A percentile compares a stretch with the other conserved stretches of the same genome.
Conservation (phyloP, 1,284 basidiomycete genomes). For the Veloboletus limbatus region DNA sequence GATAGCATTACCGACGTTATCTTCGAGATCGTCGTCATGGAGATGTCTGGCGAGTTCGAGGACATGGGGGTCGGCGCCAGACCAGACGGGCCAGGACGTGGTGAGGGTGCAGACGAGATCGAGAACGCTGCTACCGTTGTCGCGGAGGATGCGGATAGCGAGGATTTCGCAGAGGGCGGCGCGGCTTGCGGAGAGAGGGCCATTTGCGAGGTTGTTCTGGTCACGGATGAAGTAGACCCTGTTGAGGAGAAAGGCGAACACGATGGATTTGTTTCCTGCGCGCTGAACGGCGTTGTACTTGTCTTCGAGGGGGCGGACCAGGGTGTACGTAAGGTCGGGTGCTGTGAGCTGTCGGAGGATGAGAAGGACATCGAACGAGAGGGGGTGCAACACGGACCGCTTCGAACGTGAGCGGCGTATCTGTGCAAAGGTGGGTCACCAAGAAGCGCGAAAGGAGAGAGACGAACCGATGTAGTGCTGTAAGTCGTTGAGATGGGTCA, state of each 20-base stretch:
- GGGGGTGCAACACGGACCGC: conserved; percentile 23
- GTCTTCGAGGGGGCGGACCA: conserved; percentile 71
- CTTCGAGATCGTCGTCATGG: conserved; percentile 71
- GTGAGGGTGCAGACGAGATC: conserved; percentile 79
- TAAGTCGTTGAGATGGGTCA: conserved; percentile 8
- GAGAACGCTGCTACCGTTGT: conserved; percentile 73
- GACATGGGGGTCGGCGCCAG: conserved; percentile 70
- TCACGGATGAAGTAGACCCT: conserved; percentile 83
- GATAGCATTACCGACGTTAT: conserved; percentile 83
- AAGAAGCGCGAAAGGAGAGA: background rate
- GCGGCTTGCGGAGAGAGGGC: conserved; percentile 70
- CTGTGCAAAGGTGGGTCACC: conserved; percentile 8
- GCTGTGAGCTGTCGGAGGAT: conserved; percentile 55
- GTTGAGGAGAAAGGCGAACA: conserved; percentile 89
- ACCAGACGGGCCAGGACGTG: conserved; percentile 85
- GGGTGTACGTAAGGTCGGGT: conserved; percentile 85
- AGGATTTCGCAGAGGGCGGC: conserved; percentile 87
- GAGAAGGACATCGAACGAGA: conserved; percentile 6
- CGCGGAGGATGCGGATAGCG: conserved; percentile 77
- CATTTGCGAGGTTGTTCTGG: conserved; percentile 55
- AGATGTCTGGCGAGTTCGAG: conserved; percentile 66
- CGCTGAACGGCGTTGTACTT: conserved; percentile 68
- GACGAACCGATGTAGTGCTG: conserved; percentile 34
- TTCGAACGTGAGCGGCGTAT: conserved; percentile 31
- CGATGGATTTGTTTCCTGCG: conserved; percentile 66